Conservation (phyloP, 345 rosid genomes). For the Euphorbia tirucalli region DNA sequence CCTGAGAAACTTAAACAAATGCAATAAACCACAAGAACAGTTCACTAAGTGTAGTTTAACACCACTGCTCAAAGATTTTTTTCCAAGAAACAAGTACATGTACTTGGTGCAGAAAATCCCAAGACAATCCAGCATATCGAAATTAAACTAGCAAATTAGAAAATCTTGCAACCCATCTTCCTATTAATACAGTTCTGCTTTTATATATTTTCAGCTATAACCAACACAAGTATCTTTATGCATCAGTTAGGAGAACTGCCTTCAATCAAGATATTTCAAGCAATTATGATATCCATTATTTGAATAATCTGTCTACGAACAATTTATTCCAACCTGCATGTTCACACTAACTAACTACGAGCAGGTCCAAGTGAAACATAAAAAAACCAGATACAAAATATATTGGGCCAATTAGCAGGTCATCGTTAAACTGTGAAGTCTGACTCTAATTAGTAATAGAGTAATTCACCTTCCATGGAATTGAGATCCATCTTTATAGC, state of each 20-base stretch:
- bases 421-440: background rate
- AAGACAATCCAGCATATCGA: background rate
- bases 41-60: slow-evolving; percentile 16
- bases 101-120: background rate
- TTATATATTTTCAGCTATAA: background rate
- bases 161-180: background rate
- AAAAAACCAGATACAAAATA: background rate
- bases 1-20: slow-evolving; percentile 70
- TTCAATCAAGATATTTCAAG: background rate
- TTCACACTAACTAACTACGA: background rate
- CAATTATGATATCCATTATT: background rate
- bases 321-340: background rate
- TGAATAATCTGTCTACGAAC: background rate
- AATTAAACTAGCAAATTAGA: background rate
- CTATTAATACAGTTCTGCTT: background rate
- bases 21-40: slow-evolving; percentile 57
- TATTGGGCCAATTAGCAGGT: background rate
- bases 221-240: background rate
- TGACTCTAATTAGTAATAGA: background rate
- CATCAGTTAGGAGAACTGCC: background rate
- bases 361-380: background rate
- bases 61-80: background rate
- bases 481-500: background rate
- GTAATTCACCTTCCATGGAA: background rate
- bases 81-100: background rate